Base-by-base conservation (phyloP, 495 filamentous ascomycete species). In the Neurospora pannonica region DNA sequence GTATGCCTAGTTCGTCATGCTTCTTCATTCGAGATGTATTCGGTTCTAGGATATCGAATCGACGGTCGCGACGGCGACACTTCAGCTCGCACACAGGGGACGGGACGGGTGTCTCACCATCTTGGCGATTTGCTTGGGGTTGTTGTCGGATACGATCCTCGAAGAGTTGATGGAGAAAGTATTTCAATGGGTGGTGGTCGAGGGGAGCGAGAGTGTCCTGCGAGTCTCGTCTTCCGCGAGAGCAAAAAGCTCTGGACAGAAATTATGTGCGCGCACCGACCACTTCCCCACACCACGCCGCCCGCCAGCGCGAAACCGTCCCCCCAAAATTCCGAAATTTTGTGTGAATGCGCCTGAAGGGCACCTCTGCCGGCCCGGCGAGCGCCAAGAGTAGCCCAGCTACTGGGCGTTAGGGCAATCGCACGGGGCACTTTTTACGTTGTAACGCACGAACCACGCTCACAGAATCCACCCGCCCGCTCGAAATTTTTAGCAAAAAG, bases 121-220 rank as follows among this genome's bases (percentile, higher is more conserved):
- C 84, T 87, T 88, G 84, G 82, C 76, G 83, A 74, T 77, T 76
- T 77, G 77, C 73, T 79, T 75, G 81, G 78, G 78, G 74, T 75
- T 76, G 78, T 78, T 84, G 84, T 83, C 83, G 85, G 81, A 34
- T 81, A 81, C 85, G 85, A 87, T 87, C 85, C 85, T 87, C 85
- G 85, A 86, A 87, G 85, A 87, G 84, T 81, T 75, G 71, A 75
- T 70, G 76, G 73, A 75, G 38, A 60, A 72, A 70, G 67, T 39
- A 38, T 70, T 67, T 67, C 54, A 34, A 67, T 67, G 54, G 54
- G 54, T 67, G 54, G 54, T 67, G 54, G 54, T 67, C 54, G 54
- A 67, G 54, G 54, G 54, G 31, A 67, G 54, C 54, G 54, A 67
- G 54, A 67, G 54, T 28, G 54, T 34, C 54, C 54, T 67, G 54